Percentiles rank a stretch among this genome's conserved stretches.
phyloP scores from a whole-genome alignment of 2,329 filamentous ascomycete species.

The Beauveria medogensis region DNA sequence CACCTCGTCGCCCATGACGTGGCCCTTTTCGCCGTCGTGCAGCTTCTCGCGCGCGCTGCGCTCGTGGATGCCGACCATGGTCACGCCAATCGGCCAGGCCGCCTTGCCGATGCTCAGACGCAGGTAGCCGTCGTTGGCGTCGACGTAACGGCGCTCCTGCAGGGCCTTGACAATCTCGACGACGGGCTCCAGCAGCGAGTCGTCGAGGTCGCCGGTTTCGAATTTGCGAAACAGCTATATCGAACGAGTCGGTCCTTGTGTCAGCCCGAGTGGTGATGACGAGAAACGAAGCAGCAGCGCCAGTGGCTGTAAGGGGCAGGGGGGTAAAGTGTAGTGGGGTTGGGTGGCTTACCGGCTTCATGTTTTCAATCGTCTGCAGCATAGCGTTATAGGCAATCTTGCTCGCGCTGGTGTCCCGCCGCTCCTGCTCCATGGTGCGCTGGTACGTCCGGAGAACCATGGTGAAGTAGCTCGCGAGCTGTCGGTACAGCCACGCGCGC shows the following conservation, averaged over 20 bases:
- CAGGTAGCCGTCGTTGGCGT: slow-evolving; percentile 93
- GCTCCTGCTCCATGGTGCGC: slow-evolving; percentile 60
- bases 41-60: slow-evolving; percentile 91
- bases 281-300: no score
- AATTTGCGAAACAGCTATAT: slow-evolving; percentile 72
- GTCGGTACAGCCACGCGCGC: slow-evolving; percentile 68
- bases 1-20: slow-evolving; percentile 94
- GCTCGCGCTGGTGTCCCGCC: slow-evolving; percentile 61
- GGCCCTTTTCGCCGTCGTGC: slow-evolving; percentile 77
- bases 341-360: slow-evolving; percentile 56
- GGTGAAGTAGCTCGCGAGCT: slow-evolving; percentile 91
- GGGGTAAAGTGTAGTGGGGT: background rate
- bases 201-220: slow-evolving; percentile 71
- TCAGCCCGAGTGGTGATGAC: no score
- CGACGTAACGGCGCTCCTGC: slow-evolving; percentile 85
- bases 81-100: slow-evolving; percentile 98
- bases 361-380: slow-evolving; percentile 78
- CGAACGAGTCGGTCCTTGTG: no score
- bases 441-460: slow-evolving; percentile 92
- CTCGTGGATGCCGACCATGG: slow-evolving; percentile 99
- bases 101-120: slow-evolving; percentile 90
- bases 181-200: slow-evolving; percentile 71
- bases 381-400: slow-evolving; percentile 78
- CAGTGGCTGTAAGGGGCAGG: no score
- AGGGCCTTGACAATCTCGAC: slow-evolving; percentile 88